phyloP scores from a whole-genome alignment of 345 rosid species.

The Hirschfeldia incana region DNA sequence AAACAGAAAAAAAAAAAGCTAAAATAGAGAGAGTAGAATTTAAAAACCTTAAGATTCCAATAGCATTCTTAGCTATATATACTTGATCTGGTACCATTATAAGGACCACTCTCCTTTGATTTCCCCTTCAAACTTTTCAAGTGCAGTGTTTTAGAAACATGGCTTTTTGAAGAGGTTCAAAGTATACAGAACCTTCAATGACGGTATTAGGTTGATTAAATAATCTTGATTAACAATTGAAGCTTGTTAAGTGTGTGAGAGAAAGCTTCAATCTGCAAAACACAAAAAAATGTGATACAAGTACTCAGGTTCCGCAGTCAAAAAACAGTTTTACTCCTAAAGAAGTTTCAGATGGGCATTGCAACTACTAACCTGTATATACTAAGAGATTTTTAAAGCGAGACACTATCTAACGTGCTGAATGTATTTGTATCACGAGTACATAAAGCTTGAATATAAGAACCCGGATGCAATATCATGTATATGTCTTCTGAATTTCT shows the following conservation, averaged over 20 bases:
- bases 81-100: slow-evolving; percentile 5
- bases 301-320: slow-evolving; percentile 7
- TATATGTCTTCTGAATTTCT: background rate
- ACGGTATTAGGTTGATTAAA: slow-evolving; percentile 3
- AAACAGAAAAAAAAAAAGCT: no score
- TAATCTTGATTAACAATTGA: slow-evolving; percentile 22
- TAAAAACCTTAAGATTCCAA: slow-evolving; percentile 2
- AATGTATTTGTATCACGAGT: no score
- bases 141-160: no score
- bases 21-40: background rate
- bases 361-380: background rate
- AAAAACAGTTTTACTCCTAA: slow-evolving; percentile 1
- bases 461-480: no score
- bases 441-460: no score
- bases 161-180: no score
- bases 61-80: slow-evolving; percentile 29
- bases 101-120: background rate
- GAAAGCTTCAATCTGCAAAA: slow-evolving; percentile 20
- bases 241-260: background rate
- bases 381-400: background rate
- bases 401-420: no score
- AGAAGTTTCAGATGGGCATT: slow-evolving; percentile 2
- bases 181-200: background rate
- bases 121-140: background rate
- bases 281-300: slow-evolving; percentile 13